Evolutionary conservation across 352 stramenopile species (phyloP).

Genomic region (Phytophthora sansomeana): DNA sequence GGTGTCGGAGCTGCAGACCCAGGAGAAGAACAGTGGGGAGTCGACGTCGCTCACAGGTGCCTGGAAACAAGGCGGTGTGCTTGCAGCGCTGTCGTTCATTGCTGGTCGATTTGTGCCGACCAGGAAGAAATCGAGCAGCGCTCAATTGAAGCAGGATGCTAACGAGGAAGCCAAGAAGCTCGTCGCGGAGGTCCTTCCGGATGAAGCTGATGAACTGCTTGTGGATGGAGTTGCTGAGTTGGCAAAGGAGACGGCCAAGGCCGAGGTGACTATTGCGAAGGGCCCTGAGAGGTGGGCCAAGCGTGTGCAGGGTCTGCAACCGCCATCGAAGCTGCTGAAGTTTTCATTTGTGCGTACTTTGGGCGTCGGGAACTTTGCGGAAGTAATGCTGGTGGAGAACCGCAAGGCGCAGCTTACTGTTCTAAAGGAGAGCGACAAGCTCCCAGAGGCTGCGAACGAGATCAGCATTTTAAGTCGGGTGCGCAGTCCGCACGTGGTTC

Average conservation of each 20-base stretch:
- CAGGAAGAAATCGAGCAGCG: background rate
- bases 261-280: constrained; percentile 42
- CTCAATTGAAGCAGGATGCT: constrained; percentile 17
- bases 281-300: constrained; percentile 62
- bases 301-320: constrained; percentile 49
- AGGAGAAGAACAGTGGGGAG: constrained; percentile 3
- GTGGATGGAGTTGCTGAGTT: constrained; percentile 33
- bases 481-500: constrained; percentile 68
- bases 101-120: constrained; percentile 39
- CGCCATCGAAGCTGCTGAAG: constrained; percentile 69
- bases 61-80: constrained; percentile 54
- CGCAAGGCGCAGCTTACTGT: constrained; percentile 52
- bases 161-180: constrained; percentile 26
- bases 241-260: constrained; percentile 28
- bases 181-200: constrained; percentile 30
- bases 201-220: constrained; percentile 35
- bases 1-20: constrained; percentile 39
- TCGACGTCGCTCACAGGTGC: constrained; percentile 23
- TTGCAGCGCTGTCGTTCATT: constrained; percentile 54
- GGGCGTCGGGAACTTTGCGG: constrained; percentile 75
- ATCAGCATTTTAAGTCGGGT: constrained; percentile 71
- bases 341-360: constrained; percentile 73
- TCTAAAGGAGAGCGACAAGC: constrained; percentile 86
- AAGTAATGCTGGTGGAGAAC: constrained; percentile 78
- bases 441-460: constrained; percentile 82